These are phyloP conservation scores for Aspergillus sp. DNA, from an alignment of 2,329 filamentous ascomycete species.

Conservation along the genomic window DNA sequence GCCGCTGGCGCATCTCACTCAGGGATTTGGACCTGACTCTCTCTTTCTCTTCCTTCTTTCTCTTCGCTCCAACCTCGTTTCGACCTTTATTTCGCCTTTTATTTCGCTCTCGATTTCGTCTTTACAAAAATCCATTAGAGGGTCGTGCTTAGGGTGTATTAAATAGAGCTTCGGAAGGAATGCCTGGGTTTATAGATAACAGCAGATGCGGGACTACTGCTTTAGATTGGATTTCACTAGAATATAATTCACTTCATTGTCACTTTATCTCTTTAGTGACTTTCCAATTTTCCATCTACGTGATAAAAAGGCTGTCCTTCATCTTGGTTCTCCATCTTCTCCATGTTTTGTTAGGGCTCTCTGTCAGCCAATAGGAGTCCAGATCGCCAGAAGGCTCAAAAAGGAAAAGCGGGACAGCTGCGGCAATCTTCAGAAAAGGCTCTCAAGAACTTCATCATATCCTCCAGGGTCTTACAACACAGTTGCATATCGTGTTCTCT, in stretches of 20 bases:
- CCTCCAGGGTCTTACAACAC: conserved; percentile 21
- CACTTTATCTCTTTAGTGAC: neutral
- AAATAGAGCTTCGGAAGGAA: neutral
- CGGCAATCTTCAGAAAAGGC: conserved; percentile 30
- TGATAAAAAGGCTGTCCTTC: neutral
- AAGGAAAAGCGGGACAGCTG: conserved; percentile 29
- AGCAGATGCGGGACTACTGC: neutral
- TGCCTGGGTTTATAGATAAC: conserved; percentile 9
- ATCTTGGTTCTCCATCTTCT: conserved; percentile 5
- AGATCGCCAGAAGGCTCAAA: conserved; percentile 27
- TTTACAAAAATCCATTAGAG: neutral
- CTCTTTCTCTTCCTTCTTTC: neutral
- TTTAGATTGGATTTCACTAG: neutral
- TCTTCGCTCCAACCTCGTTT: conserved; percentile 2
- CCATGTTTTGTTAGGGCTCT: conserved; percentile 22
- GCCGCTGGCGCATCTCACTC: conserved; percentile 17
- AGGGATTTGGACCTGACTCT: conserved; percentile 15
- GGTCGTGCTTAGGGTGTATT: neutral
- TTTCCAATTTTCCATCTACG: neutral
- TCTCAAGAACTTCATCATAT: conserved; percentile 40
- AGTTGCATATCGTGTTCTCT: conserved; percentile 32
- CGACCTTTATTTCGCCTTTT: neutral
- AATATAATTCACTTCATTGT: neutral
- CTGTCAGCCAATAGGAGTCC: conserved; percentile 25
- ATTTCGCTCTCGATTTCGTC: neutral